Conservation (phyloP, 1,284 basidiomycete species). For the Singerocomus rubriflavus region DNA sequence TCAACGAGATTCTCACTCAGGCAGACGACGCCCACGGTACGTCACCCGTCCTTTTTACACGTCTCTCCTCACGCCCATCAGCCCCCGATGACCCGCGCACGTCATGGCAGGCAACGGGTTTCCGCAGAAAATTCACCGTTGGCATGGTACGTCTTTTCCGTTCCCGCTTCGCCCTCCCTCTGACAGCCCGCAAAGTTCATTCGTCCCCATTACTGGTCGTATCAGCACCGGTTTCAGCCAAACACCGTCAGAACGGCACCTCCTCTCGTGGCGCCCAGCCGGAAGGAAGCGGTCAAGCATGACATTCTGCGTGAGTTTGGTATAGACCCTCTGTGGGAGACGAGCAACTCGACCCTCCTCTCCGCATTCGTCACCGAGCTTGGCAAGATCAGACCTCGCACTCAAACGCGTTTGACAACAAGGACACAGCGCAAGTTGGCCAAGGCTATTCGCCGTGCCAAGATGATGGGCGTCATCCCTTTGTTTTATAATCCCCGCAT, state of each 20-base stretch:
- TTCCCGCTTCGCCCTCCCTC: background rate
- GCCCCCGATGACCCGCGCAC: background rate
- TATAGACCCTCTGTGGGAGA: slow-evolving; percentile 68
- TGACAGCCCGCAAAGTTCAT: slow-evolving; percentile 37
- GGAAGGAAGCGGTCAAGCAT: slow-evolving; percentile 44
- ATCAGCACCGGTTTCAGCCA: slow-evolving; percentile 36
- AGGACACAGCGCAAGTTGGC: slow-evolving; percentile 79
- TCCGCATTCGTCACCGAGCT: slow-evolving; percentile 74
- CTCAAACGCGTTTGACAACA: slow-evolving; percentile 74
- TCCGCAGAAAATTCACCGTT: slow-evolving; percentile 26
- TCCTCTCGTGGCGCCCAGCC: slow-evolving; percentile 50
- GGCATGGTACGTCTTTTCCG: slow-evolving; percentile 17
- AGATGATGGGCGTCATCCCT: slow-evolving; percentile 90
- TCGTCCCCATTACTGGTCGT: slow-evolving; percentile 44
- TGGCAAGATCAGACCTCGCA: slow-evolving; percentile 79
- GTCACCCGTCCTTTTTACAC: background rate
- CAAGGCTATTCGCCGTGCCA: slow-evolving; percentile 88
- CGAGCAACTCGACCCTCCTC: slow-evolving; percentile 67
- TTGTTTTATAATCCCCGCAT: slow-evolving; percentile 47
- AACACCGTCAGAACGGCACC: slow-evolving; percentile 22
- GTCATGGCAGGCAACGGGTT: slow-evolving; percentile 23
- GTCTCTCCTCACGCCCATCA: background rate
- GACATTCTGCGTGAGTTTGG: slow-evolving; percentile 70
- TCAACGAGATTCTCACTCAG: slow-evolving; percentile 24
- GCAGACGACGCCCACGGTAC: slow-evolving; percentile 21